Evolutionary conservation across 768 basidiomycete genomes (phyloP).

Genomic region (Trametes punicea): DNA sequence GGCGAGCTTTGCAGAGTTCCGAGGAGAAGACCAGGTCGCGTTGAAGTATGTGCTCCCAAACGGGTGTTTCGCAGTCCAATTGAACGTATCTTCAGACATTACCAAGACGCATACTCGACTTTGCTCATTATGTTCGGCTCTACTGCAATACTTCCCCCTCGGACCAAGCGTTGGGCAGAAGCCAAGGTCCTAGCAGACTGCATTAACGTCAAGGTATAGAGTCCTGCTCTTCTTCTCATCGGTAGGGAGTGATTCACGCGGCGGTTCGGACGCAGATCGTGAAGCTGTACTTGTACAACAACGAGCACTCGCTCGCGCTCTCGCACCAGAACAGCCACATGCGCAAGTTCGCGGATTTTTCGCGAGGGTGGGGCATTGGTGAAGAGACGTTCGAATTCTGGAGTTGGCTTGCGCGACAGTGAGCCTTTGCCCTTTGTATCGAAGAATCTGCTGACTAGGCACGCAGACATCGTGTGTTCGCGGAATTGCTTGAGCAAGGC

Average conservation of each 20-base stretch:
- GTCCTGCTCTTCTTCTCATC: no score
- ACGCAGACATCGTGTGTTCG: slow-evolving; percentile 79
- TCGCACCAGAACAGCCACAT: slow-evolving; percentile 85
- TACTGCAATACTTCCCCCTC: slow-evolving; percentile 78
- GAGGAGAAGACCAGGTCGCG: slow-evolving; percentile 89
- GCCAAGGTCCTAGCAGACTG: slow-evolving; percentile 96
- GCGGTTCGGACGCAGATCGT: slow-evolving; percentile 52
- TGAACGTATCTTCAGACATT: slow-evolving; percentile 52
- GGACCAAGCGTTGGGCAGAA: slow-evolving; percentile 98
- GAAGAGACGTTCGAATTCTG: slow-evolving; percentile 97
- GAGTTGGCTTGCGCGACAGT: slow-evolving; percentile 96
- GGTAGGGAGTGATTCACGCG: neutral
- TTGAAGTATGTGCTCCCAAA: slow-evolving; percentile 61
- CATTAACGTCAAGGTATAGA: slow-evolving; percentile 78
- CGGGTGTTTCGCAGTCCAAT: slow-evolving; percentile 8
- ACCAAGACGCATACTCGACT: slow-evolving; percentile 87
- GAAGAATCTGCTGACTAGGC: neutral
- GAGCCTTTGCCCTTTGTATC: slow-evolving; percentile 29
- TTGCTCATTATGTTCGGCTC: slow-evolving; percentile 88
- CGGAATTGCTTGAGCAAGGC: slow-evolving; percentile 87
- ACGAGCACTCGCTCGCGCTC: slow-evolving; percentile 76
- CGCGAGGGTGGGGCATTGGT: slow-evolving; percentile 91
- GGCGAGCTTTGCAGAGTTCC: slow-evolving; percentile 93
- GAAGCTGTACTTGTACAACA: slow-evolving; percentile 89
- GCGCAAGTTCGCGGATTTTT: slow-evolving; percentile 80